Conservation (phyloP, 768 basidiomycete genomes). For the Mycena vitilis region DNA sequence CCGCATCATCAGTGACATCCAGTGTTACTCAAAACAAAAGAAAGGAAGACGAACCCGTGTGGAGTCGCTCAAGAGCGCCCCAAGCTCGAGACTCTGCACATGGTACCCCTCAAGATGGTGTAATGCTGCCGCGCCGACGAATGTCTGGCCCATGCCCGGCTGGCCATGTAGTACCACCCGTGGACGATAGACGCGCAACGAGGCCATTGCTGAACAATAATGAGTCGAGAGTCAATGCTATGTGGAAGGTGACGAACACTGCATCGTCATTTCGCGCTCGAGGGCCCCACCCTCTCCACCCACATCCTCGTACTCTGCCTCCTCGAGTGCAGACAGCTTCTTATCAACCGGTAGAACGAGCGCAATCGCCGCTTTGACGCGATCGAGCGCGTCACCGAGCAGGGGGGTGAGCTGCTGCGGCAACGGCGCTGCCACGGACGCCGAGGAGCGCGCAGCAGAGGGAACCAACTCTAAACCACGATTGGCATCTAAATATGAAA, state of each 20-base stretch:
- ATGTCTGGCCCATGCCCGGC: slow-evolving; percentile 90
- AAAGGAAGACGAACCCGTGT: slow-evolving; percentile 71
- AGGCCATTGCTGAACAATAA: slow-evolving; percentile 81
- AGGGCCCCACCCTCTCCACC: slow-evolving; percentile 83
- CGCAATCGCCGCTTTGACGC: slow-evolving; percentile 77
- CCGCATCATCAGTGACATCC: slow-evolving; percentile 14
- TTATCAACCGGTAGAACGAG: slow-evolving; percentile 85
- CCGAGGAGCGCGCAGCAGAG: slow-evolving; percentile 91
- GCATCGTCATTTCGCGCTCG: slow-evolving; percentile 88
- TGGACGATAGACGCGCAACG: slow-evolving; percentile 89
- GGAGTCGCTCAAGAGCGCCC: slow-evolving; percentile 88
- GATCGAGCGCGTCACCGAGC: slow-evolving; percentile 73
- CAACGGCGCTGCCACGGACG: slow-evolving; percentile 86
- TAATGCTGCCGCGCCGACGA: slow-evolving; percentile 89
- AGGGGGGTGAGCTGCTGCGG: slow-evolving; percentile 88
- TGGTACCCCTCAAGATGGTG: slow-evolving; percentile 97
- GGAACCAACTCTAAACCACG: slow-evolving; percentile 82
- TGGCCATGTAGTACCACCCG: slow-evolving; percentile 86
- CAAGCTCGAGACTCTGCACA: slow-evolving; percentile 93
- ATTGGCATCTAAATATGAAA: slow-evolving; percentile 11
- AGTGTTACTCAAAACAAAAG: neutral
- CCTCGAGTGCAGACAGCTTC: slow-evolving; percentile 87
- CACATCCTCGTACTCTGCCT: slow-evolving; percentile 92
- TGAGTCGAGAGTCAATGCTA: slow-evolving; percentile 16
- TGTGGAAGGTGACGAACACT: slow-evolving; percentile 65